A percentile compares a stretch with the other conserved stretches of the same genome.
phyloP scores from a whole-genome alignment of 805 yeast genomes.

The Wilhelminamyces savonicus region DNA sequence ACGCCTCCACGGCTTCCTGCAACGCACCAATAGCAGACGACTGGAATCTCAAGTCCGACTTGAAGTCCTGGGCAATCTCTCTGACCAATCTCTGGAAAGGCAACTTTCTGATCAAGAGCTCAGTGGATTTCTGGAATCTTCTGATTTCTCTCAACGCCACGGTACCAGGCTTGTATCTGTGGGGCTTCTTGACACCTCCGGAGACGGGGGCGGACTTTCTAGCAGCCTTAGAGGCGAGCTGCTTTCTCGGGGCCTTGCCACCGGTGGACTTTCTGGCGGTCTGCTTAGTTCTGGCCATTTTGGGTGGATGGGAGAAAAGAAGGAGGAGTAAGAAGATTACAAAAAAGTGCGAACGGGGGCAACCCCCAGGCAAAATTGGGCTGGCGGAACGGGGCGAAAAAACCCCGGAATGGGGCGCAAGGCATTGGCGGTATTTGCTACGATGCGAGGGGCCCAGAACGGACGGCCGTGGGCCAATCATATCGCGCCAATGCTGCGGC shows the following conservation, averaged over 20 bases:
- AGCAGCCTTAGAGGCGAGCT: slow-evolving; percentile 43
- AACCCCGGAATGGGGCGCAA: too few relatives aligned
- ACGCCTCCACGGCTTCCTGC: slow-evolving; percentile 43
- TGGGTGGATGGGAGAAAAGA: slow-evolving; percentile 4
- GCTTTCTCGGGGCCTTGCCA: slow-evolving; percentile 46
- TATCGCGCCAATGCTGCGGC: too few relatives aligned
- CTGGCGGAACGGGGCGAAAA: too few relatives aligned
- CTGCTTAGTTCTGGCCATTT: slow-evolving; percentile 43
- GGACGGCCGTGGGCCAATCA: too few relatives aligned
- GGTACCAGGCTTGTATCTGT: slow-evolving; percentile 47
- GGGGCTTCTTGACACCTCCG: slow-evolving; percentile 44
- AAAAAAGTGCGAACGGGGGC: too few relatives aligned
- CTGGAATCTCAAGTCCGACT: slow-evolving; percentile 42
- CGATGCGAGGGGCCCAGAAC: too few relatives aligned
- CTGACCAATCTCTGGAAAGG: slow-evolving; percentile 44
- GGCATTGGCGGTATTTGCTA: too few relatives aligned
- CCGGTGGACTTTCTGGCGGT: slow-evolving; percentile 45
- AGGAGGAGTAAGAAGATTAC: too few relatives aligned
- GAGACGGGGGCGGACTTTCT: slow-evolving; percentile 43
- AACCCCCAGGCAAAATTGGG: too few relatives aligned
- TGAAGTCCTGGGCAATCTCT: slow-evolving; percentile 43
- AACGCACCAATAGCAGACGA: slow-evolving; percentile 43
- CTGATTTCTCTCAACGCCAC: slow-evolving; percentile 45
- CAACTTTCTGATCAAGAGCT: slow-evolving; percentile 41
- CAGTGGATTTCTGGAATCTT: slow-evolving; percentile 43